These are phyloP conservation scores for Aurinia saxatilis DNA, from an alignment of 345 rosid genomes.

Conservation along the genomic window DNA sequence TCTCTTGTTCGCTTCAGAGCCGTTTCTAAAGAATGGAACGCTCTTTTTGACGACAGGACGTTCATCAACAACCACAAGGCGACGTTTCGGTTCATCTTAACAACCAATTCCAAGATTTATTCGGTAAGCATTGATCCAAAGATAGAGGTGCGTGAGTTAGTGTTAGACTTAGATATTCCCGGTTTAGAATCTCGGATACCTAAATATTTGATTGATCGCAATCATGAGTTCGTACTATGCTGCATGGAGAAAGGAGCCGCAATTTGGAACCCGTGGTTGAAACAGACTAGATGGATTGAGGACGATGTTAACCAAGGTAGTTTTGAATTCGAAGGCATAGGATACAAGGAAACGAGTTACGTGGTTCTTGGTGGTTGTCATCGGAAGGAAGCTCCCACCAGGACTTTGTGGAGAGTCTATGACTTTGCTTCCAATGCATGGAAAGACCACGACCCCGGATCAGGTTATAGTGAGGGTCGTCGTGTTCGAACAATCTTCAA, in stretches of 20 bases:
- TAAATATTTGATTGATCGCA: neutral
- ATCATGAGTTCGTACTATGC: neutral
- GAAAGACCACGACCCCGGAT: neutral
- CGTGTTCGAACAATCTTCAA: no score
- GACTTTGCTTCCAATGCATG: neutral
- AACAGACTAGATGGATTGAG: neutral
- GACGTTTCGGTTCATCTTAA: neutral
- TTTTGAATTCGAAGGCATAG: neutral
- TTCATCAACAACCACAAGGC: slow-evolving; percentile 8
- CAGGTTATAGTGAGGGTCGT: no score
- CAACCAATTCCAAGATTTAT: slow-evolving; percentile 6
- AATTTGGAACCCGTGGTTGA: neutral
- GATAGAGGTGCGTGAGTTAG: neutral
- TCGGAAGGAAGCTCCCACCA: neutral
- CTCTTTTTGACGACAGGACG: neutral
- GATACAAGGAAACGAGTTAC: neutral
- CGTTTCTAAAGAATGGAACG: neutral
- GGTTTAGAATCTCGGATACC: neutral
- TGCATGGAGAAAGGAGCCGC: neutral
- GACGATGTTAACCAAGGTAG: no score
- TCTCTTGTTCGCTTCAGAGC: neutral
- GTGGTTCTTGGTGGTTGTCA: neutral
- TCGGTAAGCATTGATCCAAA: neutral
- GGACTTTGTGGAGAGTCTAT: neutral
- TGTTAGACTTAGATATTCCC: neutral